Conservation (phyloP, 2,329 filamentous ascomycete species). For the Chrysoporthe puriensis region DNA sequence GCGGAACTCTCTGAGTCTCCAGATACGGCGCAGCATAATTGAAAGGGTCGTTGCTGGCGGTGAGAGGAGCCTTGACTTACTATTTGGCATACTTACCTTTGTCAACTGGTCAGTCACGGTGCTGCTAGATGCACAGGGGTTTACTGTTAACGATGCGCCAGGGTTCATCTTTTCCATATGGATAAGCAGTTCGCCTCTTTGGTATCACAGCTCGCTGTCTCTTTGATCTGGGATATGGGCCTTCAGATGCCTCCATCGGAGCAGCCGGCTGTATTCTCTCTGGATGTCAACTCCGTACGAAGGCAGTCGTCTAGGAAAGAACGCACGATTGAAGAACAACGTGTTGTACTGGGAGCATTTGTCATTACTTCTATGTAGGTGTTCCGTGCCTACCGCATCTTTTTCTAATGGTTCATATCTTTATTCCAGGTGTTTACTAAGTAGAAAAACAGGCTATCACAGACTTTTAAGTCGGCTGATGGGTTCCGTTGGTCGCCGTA, state of each 20-base stretch:
- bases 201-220: slow-evolving; percentile 44
- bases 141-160: slow-evolving; percentile 31
- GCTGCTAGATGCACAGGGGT: not conserved
- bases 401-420: not conserved
- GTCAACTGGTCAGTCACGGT: slow-evolving; percentile 42
- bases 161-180: slow-evolving; percentile 24
- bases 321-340: slow-evolving; percentile 32
- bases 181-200: slow-evolving; percentile 47
- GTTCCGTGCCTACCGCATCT: not conserved
- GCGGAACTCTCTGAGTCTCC: slow-evolving; percentile 43
- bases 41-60: slow-evolving; percentile 47
- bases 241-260: slow-evolving; percentile 42
- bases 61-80: slow-evolving; percentile 51
- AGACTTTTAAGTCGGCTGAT: slow-evolving; percentile 30
- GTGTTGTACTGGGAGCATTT: slow-evolving; percentile 31
- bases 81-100: slow-evolving; percentile 50
- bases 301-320: slow-evolving; percentile 2
- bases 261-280: not conserved
- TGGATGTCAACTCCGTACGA: not conserved
- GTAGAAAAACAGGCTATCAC: slow-evolving; percentile 27
- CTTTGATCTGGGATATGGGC: slow-evolving; percentile 48
- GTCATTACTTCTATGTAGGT: slow-evolving; percentile 42
- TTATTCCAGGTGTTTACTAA: not conserved
- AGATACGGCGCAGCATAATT: slow-evolving; percentile 46
- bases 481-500: slow-evolving; percentile 33